A percentile compares a stretch with the other conserved stretches of the same genome.
Conservation (phyloP, 495 filamentous ascomycete genomes). For the Xylaria telfairii region DNA sequence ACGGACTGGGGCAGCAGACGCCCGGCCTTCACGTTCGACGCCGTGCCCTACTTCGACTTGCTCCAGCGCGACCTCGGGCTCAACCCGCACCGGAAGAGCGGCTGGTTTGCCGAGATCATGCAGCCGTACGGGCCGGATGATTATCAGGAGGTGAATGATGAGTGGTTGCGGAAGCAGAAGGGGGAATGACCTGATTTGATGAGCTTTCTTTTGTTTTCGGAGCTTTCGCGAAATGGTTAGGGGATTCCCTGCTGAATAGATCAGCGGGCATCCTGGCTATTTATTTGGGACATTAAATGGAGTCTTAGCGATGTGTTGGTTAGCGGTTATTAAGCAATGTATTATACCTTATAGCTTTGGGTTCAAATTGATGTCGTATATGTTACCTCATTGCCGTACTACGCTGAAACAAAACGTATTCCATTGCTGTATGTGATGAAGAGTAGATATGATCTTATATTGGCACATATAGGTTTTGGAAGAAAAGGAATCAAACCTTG, state of each 20-base stretch:
- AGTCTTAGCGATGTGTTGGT: not conserved
- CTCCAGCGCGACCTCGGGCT: constrained; percentile 70
- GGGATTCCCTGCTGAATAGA: not conserved
- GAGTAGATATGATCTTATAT: not conserved
- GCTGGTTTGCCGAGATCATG: constrained; percentile 56
- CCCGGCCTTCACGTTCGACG: constrained; percentile 78
- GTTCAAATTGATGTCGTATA: not conserved
- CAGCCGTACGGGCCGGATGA: constrained; percentile 65
- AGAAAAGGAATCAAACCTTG: too few relatives aligned
- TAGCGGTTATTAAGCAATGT: not conserved
- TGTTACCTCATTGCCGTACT: not conserved
- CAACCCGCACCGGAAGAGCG: constrained; percentile 46
- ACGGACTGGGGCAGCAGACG: constrained; percentile 66
- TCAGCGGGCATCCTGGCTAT: not conserved
- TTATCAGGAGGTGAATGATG: constrained; percentile 64
- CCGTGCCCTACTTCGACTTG: constrained; percentile 75
- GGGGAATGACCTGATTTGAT: not conserved
- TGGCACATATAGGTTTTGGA: not conserved
- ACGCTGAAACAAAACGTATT: not conserved
- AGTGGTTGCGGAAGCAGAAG: constrained; percentile 48
- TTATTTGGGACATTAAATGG: not conserved
- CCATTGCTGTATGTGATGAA: not conserved
- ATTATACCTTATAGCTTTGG: not conserved
- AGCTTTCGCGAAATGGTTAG: not conserved
- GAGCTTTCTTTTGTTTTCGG: not conserved